Conservation (phyloP, 768 basidiomycete genomes). For the Rhodotorula sphaerocarpa region DNA sequence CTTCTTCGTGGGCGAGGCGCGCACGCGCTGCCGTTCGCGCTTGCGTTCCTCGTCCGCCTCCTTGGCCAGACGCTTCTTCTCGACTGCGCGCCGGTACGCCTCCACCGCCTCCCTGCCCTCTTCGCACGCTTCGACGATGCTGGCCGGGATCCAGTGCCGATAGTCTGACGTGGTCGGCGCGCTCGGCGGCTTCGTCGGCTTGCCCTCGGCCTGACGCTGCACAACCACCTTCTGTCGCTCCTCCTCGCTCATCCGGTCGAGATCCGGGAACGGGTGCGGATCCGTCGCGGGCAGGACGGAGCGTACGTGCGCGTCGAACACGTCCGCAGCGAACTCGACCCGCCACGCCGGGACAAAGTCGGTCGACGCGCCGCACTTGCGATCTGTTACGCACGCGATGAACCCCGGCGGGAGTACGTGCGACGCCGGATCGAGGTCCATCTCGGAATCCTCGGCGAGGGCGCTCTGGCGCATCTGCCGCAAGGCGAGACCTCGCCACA, state of each 20-base stretch:
- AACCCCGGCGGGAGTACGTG: background rate
- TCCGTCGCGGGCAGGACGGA: conserved; percentile 8
- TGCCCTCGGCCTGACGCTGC: background rate
- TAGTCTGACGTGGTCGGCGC: background rate
- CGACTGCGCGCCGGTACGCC: background rate
- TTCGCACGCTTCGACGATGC: background rate
- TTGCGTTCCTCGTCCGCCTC: conserved; percentile 4
- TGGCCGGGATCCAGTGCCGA: conserved; percentile 18
- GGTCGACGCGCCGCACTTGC: conserved; percentile 11
- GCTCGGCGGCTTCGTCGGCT: background rate
- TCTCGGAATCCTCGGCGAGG: background rate
- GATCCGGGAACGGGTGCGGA: conserved; percentile 9
- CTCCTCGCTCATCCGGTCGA: background rate
- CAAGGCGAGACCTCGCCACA: conserved; percentile 16
- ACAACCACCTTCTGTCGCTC: background rate
- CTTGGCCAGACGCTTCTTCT: conserved; percentile 2
- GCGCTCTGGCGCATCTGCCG: background rate
- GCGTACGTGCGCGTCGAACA: background rate
- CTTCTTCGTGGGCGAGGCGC: background rate
- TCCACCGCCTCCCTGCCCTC: background rate
- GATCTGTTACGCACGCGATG: background rate
- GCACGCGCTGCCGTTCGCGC: background rate
- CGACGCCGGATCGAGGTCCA: background rate
- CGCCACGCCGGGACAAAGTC: conserved; percentile 12
- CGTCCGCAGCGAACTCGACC: conserved; percentile 13